phyloP scores from a whole-genome alignment of 257 asterid genomes.

The Solanum virginianum region DNA sequence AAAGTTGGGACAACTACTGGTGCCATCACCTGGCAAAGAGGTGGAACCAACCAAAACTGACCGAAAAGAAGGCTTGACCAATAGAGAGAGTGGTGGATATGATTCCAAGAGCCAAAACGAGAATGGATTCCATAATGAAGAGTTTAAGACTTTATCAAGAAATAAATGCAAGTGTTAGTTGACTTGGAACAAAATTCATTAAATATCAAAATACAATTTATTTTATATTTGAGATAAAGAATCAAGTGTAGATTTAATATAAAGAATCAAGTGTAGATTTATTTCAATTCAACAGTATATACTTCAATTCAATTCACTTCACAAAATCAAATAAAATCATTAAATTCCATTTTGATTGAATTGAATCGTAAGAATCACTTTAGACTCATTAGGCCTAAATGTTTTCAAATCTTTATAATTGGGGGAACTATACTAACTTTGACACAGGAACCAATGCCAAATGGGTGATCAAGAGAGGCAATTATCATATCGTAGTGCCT shows the following conservation, averaged over 20 bases:
- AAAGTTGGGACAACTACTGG: not conserved
- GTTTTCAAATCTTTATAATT: not conserved
- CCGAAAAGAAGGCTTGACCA: not conserved
- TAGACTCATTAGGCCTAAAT: not conserved
- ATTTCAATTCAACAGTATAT: not conserved
- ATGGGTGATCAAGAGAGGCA: not conserved
- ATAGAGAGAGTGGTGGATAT: no score
- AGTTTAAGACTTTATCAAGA: no score
- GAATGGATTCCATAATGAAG: no score
- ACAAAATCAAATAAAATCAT: not conserved
- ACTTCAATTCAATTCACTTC: not conserved
- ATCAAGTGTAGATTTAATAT: not conserved
- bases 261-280: not conserved
- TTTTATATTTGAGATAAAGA: not conserved
- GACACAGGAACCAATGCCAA: not conserved
- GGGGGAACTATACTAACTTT: not conserved
- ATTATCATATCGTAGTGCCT: not conserved
- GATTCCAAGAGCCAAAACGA: no score
- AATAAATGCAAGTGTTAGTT: no score
- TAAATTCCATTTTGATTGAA: not conserved
- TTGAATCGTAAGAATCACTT: not conserved
- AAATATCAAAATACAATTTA: not conserved
- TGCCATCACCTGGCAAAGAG: not conserved
- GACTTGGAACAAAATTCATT: no score
- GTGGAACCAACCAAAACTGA: not conserved